A percentile compares a stretch with the other conserved stretches of the same genome.
Conservation (phyloP, 306 rosid genomes). For the Oemleria cerasiformis region DNA sequence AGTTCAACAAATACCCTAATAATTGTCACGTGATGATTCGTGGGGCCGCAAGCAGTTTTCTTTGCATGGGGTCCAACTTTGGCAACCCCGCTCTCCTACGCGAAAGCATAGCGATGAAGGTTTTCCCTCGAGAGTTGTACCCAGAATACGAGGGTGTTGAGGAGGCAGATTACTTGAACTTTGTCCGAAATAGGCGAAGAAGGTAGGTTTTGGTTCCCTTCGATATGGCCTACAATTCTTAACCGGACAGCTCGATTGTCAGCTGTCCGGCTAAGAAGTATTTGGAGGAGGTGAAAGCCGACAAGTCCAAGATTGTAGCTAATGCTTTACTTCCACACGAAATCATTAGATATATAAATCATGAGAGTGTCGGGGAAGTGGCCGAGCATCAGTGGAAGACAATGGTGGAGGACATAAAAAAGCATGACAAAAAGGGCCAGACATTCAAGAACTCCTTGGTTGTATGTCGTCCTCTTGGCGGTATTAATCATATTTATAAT, state of each 20-base stretch:
- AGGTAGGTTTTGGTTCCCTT: slow-evolving; percentile 54
- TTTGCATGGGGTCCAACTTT: slow-evolving; percentile 4
- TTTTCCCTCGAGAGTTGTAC: slow-evolving; percentile 41
- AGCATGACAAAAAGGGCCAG: slow-evolving; percentile 24
- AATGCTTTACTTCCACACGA: slow-evolving; percentile 61
- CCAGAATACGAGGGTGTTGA: slow-evolving; percentile 35
- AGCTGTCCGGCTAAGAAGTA: slow-evolving; percentile 42
- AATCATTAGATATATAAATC: slow-evolving; percentile 20
- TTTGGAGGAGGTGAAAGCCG: slow-evolving; percentile 35
- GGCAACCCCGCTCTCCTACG: slow-evolving; percentile 45
- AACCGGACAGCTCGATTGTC: too few species aligned
- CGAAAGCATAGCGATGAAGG: slow-evolving; percentile 49
- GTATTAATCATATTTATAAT: too few species aligned
- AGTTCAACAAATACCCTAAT: slow-evolving; percentile 45
- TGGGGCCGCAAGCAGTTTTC: background rate
- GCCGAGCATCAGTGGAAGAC: slow-evolving; percentile 66
- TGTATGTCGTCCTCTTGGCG: background rate
- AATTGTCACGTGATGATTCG: slow-evolving; percentile 24
- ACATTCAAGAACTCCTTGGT: slow-evolving; percentile 32
- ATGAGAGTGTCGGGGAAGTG: slow-evolving; percentile 30
- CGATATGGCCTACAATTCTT: background rate
- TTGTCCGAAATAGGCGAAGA: slow-evolving; percentile 52
- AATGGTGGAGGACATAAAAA: slow-evolving; percentile 45
- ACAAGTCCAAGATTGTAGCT: slow-evolving; percentile 41
- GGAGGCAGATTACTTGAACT: slow-evolving; percentile 53